Conservation (phyloP, 805 yeast species). For the Metschnikowia chrysomelidarum region DNA sequence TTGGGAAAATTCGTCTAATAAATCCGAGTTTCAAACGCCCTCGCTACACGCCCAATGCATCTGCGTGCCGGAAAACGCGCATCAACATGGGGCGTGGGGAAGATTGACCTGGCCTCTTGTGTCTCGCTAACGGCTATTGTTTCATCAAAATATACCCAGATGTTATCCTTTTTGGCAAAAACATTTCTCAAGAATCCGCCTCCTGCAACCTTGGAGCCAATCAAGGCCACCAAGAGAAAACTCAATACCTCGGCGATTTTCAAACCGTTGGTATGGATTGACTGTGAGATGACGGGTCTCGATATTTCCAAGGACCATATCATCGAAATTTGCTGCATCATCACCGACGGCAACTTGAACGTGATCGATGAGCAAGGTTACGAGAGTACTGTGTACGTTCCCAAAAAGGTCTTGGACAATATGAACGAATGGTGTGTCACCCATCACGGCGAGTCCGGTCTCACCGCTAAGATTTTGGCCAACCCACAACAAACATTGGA, state of each 20-base stretch:
- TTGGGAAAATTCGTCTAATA: no score
- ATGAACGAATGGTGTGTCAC: slow-evolving; percentile 90
- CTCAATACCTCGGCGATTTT: slow-evolving; percentile 12
- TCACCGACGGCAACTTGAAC: slow-evolving; percentile 81
- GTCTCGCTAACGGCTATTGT: no score
- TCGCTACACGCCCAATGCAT: no score
- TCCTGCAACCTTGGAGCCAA: slow-evolving; percentile 13
- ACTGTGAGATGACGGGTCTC: slow-evolving; percentile 98
- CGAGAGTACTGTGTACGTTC: slow-evolving; percentile 77
- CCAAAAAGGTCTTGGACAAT: slow-evolving; percentile 53
- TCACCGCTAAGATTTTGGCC: slow-evolving; percentile 65
- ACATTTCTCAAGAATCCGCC: slow-evolving; percentile 12
- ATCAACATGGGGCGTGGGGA: no score
- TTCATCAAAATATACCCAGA: no score
- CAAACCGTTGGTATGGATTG: slow-evolving; percentile 81
- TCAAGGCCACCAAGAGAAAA: slow-evolving; percentile 11
- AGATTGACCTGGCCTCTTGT: no score
- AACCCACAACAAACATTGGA: slow-evolving; percentile 50
- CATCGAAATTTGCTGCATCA: slow-evolving; percentile 86
- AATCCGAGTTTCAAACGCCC: no score
- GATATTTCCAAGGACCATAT: slow-evolving; percentile 77
- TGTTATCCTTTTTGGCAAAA: slow-evolving; percentile 14
- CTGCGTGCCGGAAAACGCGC: no score
- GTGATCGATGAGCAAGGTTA: slow-evolving; percentile 69
- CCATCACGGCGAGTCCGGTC: slow-evolving; percentile 77